Percentiles rank a stretch among this genome's conserved stretches.
Evolutionary conservation across 768 basidiomycete genomes (phyloP).

Genomic region (Russula lepida): DNA sequence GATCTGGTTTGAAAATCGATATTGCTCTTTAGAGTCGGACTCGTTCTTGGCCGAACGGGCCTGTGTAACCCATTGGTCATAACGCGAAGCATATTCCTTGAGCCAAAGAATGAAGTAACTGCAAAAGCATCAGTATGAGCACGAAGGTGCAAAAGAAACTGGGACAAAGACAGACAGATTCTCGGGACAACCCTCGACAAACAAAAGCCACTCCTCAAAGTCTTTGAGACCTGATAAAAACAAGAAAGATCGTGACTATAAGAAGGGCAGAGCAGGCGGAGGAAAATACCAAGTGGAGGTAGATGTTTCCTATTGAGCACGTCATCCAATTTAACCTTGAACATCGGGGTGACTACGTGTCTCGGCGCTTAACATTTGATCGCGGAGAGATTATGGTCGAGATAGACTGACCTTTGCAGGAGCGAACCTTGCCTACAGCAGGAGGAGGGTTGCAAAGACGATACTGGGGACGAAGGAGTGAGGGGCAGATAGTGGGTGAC

Average conservation of each 20-base stretch:
- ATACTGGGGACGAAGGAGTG: constrained; percentile 22
- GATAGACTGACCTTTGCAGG: constrained; percentile 41
- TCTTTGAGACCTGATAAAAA: constrained; percentile 33
- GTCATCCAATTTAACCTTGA: constrained; percentile 63
- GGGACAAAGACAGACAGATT: constrained; percentile 46
- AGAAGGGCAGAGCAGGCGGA: background rate
- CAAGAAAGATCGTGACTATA: background rate
- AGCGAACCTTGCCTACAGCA: constrained; percentile 58
- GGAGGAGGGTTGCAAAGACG: constrained; percentile 65
- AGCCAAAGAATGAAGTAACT: constrained; percentile 81
- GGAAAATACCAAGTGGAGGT: constrained; percentile 54
- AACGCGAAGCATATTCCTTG: constrained; percentile 55
- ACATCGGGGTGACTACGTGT: constrained; percentile 46
- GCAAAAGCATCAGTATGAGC: constrained; percentile 8
- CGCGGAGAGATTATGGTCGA: background rate
- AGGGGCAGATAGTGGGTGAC: background rate
- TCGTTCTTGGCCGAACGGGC: constrained; percentile 14
- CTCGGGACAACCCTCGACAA: constrained; percentile 67
- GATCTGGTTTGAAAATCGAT: constrained; percentile 18
- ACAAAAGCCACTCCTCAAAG: constrained; percentile 66
- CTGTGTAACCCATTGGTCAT: constrained; percentile 33
- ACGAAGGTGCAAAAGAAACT: background rate
- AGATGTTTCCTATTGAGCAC: constrained; percentile 69
- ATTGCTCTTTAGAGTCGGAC: constrained; percentile 9
- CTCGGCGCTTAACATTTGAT: background rate